phyloP scores from a whole-genome alignment of 2,329 filamentous ascomycete genomes.

The Diaporthe vaccinii region DNA sequence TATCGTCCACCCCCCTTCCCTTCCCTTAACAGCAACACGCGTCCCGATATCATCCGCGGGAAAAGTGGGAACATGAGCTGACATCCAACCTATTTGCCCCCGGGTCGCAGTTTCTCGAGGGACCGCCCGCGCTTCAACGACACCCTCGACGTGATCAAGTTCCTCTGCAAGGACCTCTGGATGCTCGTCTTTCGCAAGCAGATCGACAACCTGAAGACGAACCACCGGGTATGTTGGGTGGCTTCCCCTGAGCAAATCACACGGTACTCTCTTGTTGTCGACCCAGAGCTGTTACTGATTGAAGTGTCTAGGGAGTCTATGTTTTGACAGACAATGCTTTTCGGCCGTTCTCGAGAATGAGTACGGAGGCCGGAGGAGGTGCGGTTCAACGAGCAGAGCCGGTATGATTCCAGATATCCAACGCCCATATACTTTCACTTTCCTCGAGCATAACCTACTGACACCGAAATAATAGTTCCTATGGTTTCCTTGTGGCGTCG shows the following conservation, averaged over 20 bases:
- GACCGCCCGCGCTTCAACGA: conserved; percentile 91
- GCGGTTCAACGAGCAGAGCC: conserved; percentile 82
- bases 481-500: conserved; percentile 94
- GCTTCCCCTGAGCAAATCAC: conserved; percentile 43
- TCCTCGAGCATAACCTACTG: background rate
- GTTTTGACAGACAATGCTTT: conserved; percentile 95
- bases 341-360: conserved; percentile 90
- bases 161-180: conserved; percentile 99
- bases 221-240: conserved; percentile 77
- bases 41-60: conserved; percentile 29
- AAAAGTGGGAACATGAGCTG: conserved; percentile 38
- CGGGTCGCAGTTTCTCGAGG: conserved; percentile 75
- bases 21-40: conserved; percentile 20
- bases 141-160: conserved; percentile 96
- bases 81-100: conserved; percentile 8
- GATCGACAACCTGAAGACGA: conserved; percentile 98
- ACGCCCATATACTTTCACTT: conserved; percentile 13
- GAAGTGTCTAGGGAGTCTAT: conserved; percentile 80
- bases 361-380: conserved; percentile 81
- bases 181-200: conserved; percentile 95
- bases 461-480: conserved; percentile 73
- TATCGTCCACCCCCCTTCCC: background rate
- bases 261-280: background rate
- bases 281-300: conserved; percentile 36
- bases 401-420: conserved; percentile 64